These are phyloP conservation scores for Fusarium chaquense DNA, from an alignment of 2,329 filamentous ascomycete species.

Conservation along the genomic window DNA sequence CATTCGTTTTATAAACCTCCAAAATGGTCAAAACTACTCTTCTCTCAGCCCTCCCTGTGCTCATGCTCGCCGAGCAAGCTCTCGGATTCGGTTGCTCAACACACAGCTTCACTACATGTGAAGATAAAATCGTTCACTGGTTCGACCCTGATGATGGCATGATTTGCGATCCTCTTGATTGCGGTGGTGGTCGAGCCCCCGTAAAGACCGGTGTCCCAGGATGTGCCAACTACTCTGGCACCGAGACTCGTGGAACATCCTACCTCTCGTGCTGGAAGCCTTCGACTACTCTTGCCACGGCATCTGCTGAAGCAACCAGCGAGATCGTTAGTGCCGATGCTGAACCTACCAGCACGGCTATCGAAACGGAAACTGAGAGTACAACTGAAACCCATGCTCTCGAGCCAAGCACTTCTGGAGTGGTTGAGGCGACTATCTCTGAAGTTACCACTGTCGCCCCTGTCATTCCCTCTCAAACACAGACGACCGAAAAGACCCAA, in stretches of 20 bases:
- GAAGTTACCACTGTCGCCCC: slow-evolving; percentile 16
- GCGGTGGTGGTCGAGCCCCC: slow-evolving; percentile 66
- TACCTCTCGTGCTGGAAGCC: slow-evolving; percentile 40
- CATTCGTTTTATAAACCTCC: background rate
- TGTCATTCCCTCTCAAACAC: slow-evolving; percentile 1
- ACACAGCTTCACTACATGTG: slow-evolving; percentile 35
- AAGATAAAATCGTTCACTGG: slow-evolving; percentile 47
- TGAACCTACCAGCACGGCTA: background rate
- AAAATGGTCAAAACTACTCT: slow-evolving; percentile 25
- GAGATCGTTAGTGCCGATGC: background rate
- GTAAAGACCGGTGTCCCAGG: slow-evolving; percentile 63
- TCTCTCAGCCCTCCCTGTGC: background rate
- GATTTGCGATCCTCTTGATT: slow-evolving; percentile 65
- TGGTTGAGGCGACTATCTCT: background rate
- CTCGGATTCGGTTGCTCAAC: slow-evolving; percentile 29
- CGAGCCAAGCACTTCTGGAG: background rate
- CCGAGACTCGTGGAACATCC: slow-evolving; percentile 38
- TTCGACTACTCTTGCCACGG: slow-evolving; percentile 12
- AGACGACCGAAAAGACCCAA: background rate
- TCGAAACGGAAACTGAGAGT: background rate
- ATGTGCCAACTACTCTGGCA: slow-evolving; percentile 59
- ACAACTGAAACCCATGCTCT: background rate
- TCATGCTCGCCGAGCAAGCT: slow-evolving; percentile 26
- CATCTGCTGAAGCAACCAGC: background rate
- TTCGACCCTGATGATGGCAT: slow-evolving; percentile 65